phyloP scores from a whole-genome alignment of 2,329 filamentous ascomycete genomes.

The Huntiella decipiens region DNA sequence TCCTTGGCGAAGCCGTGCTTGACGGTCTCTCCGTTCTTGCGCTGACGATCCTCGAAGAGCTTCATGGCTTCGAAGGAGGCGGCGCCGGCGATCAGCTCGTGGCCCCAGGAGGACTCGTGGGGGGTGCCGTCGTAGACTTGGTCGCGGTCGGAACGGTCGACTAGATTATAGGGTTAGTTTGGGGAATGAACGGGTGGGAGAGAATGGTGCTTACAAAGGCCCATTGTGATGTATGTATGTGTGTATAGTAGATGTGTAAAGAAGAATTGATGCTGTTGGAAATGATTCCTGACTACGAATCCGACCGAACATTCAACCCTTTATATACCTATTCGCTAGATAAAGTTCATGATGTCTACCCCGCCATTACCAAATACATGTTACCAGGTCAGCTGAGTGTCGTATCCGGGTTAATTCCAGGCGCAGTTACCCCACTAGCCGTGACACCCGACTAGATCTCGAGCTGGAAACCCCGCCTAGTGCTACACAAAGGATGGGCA shows the following conservation, averaged over 20 bases:
- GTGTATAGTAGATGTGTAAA: neutral
- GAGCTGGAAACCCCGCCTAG: too few relatives aligned
- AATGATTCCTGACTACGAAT: too few relatives aligned
- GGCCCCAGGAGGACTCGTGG: conserved; percentile 39
- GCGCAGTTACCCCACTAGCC: too few relatives aligned
- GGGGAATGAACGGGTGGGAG: neutral
- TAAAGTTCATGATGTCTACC: too few relatives aligned
- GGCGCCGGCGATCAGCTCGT: conserved; percentile 58
- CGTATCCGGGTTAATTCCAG: too few relatives aligned
- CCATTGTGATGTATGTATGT: conserved; percentile 3
- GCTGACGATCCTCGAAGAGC: conserved; percentile 58
- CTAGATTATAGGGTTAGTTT: neutral
- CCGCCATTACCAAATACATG: too few relatives aligned
- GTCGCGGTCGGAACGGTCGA: conserved; percentile 9
- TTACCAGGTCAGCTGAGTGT: too few relatives aligned
- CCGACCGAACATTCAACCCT: too few relatives aligned
- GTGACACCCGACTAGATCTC: too few relatives aligned
- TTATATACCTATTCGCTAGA: too few relatives aligned
- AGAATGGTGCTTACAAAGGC: conserved; percentile 3
- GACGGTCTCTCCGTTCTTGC: conserved; percentile 44
- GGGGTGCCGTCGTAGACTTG: conserved; percentile 15
- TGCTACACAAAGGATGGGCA: too few relatives aligned
- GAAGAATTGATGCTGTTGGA: too few relatives aligned
- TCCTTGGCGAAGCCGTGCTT: conserved; percentile 63
- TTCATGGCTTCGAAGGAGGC: conserved; percentile 68